A percentile compares a stretch with the other conserved stretches of the same genome.
These are phyloP conservation scores for Phaffia rhodozyma DNA, from an alignment of 1,284 basidiomycete genomes.

Conservation along the genomic window DNA sequence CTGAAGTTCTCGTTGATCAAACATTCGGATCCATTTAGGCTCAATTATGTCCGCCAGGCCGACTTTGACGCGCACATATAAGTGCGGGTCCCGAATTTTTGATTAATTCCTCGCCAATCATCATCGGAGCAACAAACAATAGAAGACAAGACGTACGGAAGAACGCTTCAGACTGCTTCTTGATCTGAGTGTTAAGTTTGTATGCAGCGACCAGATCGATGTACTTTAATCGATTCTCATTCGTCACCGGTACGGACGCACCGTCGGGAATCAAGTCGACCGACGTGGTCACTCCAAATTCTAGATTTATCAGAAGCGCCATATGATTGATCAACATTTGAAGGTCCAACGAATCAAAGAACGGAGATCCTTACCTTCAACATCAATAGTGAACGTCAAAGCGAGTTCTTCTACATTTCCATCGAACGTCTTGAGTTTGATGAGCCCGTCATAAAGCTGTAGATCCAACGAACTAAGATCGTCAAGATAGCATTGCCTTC, in stretches of 20 bases:
- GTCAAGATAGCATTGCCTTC: constrained; percentile 75
- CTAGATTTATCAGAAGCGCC: constrained; percentile 37
- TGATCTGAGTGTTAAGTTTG: constrained; percentile 78
- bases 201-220: constrained; percentile 85
- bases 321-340: not conserved
- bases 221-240: constrained; percentile 78
- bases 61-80: constrained; percentile 43
- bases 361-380: constrained; percentile 51
- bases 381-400: constrained; percentile 77
- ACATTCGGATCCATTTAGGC: constrained; percentile 83
- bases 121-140: not conserved
- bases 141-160: constrained; percentile 25
- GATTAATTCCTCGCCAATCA: constrained; percentile 30
- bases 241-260: constrained; percentile 58
- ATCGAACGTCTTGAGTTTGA: constrained; percentile 84
- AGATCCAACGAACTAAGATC: constrained; percentile 83
- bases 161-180: constrained; percentile 61
- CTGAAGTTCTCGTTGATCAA: constrained; percentile 84
- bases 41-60: constrained; percentile 82
- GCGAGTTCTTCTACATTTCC: constrained; percentile 84
- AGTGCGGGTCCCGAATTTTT: no score
- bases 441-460: constrained; percentile 56
- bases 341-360: not conserved
- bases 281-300: constrained; percentile 70
- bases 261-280: constrained; percentile 76